Evolutionary conservation across 2,329 filamentous ascomycete genomes (phyloP), one percentile per base, ranked within the genome.

Genomic region (Mariannaea sp.): DNA sequence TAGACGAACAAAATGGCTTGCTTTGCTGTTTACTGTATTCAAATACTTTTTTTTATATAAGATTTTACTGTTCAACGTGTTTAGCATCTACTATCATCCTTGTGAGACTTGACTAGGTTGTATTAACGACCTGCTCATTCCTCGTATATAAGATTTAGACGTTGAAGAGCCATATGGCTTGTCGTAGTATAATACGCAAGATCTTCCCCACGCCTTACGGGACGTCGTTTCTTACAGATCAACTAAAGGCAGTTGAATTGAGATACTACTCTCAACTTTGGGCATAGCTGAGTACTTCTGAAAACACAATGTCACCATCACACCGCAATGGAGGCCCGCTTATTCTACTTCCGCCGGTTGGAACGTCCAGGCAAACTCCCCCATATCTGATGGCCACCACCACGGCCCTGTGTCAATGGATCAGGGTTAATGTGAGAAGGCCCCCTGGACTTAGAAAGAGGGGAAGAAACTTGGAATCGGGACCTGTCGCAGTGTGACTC

Each of bases 1-100:
- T 65, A 64, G 64, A 65, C 61, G 60, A 61, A 55, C 45, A 58
- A 63, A 61, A 63, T 51, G 61, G 53, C 33, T 61, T n/a, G n/a
- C n/a, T n/a, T n/a, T n/a, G n/a, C n/a, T n/a, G n/a, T n/a, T 62
- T 35, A 59, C 36, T 51, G 52, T 55, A 50, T 46, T 48, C 38
- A 52, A 48, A 41, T 55, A 32, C 35, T 48, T 16, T 44, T 27
- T n/a, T n/a, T n/a, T n/a, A n/a, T n/a, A n/a, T n/a, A n/a, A n/a
- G n/a, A n/a, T n/a, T n/a, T n/a, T n/a, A n/a, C n/a, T n/a, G n/a
- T n/a, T n/a, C n/a, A n/a, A n/a, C n/a, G n/a, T n/a, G n/a, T n/a
- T n/a, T n/a, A n/a, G n/a, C n/a, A n/a, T n/a, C n/a, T n/a, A n/a
- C n/a, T n/a, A n/a, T n/a, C n/a, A 39, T 29, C 12, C 26, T 29